These are phyloP conservation scores for Claviceps africana DNA, from an alignment of 2,329 filamentous ascomycete genomes.

Conservation along the genomic window DNA sequence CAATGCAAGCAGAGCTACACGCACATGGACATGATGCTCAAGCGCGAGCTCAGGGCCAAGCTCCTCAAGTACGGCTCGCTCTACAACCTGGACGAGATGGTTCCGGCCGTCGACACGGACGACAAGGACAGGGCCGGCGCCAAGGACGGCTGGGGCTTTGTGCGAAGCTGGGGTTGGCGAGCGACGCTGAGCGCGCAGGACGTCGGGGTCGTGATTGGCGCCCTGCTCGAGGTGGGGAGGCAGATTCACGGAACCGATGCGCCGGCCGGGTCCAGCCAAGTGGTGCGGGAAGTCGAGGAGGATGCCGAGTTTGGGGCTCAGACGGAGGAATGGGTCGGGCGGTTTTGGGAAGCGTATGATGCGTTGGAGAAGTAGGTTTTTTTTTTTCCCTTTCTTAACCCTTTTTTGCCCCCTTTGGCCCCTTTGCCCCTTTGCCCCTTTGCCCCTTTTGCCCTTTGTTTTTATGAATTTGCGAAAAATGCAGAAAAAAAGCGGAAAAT, in stretches of 20 bases:
- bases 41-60: constrained; percentile 71
- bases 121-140: constrained; percentile 54
- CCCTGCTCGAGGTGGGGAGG: constrained; percentile 81
- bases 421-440: not conserved
- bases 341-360: constrained; percentile 62
- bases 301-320: constrained; percentile 37
- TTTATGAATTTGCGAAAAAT: too few species aligned
- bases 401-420: not conserved
- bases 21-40: constrained; percentile 97
- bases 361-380: constrained; percentile 49
- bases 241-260: constrained; percentile 24
- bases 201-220: constrained; percentile 82
- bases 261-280: constrained; percentile 17
- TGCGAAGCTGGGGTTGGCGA: constrained; percentile 94
- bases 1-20: constrained; percentile 94
- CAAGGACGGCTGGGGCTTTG: constrained; percentile 93
- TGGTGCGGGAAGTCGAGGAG: constrained; percentile 27
- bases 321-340: constrained; percentile 48
- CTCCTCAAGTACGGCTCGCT: constrained; percentile 82
- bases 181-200: constrained; percentile 87
- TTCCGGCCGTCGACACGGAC: constrained; percentile 63
- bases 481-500: not conserved
- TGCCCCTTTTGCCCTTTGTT: not conserved
- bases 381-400: not conserved
- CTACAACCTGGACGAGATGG: constrained; percentile 87